A percentile compares a stretch with the other conserved stretches of the same genome.
These are phyloP conservation scores for Bruguiera sexangula DNA, from an alignment of 345 rosid genomes.

Conservation along the genomic window DNA sequence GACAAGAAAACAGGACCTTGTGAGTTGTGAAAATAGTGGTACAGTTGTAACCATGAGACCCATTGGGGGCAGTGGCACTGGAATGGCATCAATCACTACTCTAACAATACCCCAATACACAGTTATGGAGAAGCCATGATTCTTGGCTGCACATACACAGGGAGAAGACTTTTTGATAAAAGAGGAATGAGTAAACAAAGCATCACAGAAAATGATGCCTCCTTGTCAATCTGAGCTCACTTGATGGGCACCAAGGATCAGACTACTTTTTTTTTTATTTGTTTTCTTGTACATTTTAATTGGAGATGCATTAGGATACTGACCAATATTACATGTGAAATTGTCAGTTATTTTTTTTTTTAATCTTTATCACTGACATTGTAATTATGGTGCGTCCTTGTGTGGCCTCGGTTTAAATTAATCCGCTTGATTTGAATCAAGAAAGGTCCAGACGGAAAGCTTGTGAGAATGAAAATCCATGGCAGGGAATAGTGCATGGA, in stretches of 20 bases:
- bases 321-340: conserved; percentile 25
- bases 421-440: conserved; percentile 24
- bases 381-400: conserved; percentile 24
- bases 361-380: conserved; percentile 23
- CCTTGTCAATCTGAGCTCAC: conserved; percentile 17
- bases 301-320: conserved; percentile 14
- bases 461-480: conserved; percentile 24
- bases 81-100: conserved; percentile 38
- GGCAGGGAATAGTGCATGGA: conserved; percentile 12
- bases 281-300: neutral
- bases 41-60: conserved; percentile 19
- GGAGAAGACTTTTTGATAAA: conserved; percentile 10
- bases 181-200: conserved; percentile 15
- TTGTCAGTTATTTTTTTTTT: conserved; percentile 5
- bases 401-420: conserved; percentile 21
- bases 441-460: conserved; percentile 37
- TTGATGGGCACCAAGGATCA: conserved; percentile 16
- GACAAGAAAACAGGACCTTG: conserved; percentile 25
- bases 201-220: conserved; percentile 38
- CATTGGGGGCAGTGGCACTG: conserved; percentile 13
- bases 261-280: neutral
- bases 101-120: conserved; percentile 23
- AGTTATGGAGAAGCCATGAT: conserved; percentile 41
- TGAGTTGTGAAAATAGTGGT: conserved; percentile 16
- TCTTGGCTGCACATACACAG: conserved; percentile 38